phyloP scores from a whole-genome alignment of 2,329 filamentous ascomycete genomes.

The Cladophialophora carrionii region DNA sequence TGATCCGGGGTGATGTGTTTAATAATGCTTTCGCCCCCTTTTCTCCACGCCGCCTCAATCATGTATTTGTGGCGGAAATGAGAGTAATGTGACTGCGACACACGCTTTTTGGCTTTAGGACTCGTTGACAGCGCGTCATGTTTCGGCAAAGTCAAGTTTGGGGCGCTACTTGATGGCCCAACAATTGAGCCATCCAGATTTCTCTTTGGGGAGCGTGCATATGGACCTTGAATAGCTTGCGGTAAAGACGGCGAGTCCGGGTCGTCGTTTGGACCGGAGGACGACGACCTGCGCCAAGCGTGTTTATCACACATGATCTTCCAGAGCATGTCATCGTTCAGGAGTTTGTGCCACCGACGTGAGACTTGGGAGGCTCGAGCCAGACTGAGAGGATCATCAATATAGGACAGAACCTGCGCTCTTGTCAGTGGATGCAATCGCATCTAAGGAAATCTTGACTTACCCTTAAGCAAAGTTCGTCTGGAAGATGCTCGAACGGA shows the following conservation, averaged over 20 bases:
- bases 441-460: constrained; percentile 40
- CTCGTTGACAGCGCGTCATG: constrained; percentile 31
- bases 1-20: constrained; percentile 94
- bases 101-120: constrained; percentile 52
- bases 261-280: constrained; percentile 45
- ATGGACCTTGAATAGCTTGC: constrained; percentile 58
- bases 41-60: constrained; percentile 95
- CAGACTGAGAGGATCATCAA: constrained; percentile 93
- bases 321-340: constrained; percentile 98
- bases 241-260: constrained; percentile 45
- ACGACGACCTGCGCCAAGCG: constrained; percentile 70
- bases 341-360: constrained; percentile 84
- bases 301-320: constrained; percentile 96
- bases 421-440: constrained; percentile 9
- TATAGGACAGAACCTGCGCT: constrained; percentile 83
- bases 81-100: constrained; percentile 83
- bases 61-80: constrained; percentile 98
- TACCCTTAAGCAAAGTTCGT: constrained; percentile 89
- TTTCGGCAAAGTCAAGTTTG: constrained; percentile 50
- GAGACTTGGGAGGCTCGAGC: constrained; percentile 96
- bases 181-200: constrained; percentile 34
- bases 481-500: constrained; percentile 87
- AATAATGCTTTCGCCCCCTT: constrained; percentile 79
- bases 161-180: constrained; percentile 52
- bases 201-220: constrained; percentile 33